phyloP scores from a whole-genome alignment of 352 stramenopile genomes.

The Aphanomyces euteiches region DNA sequence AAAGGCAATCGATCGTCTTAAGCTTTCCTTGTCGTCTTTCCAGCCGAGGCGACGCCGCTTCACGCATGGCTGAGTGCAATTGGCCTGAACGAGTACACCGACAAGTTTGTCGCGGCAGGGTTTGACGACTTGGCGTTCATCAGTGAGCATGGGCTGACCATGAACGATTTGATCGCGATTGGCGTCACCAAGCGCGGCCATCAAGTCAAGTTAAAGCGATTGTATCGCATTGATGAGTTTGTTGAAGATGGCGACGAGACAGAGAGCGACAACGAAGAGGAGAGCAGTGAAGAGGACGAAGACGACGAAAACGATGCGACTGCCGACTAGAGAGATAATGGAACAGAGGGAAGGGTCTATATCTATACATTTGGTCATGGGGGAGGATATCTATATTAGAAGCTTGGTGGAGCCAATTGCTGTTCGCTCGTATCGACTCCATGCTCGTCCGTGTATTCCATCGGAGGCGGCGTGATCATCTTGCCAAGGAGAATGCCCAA shows the following conservation, averaged over 20 bases:
- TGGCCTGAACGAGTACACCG: constrained; percentile 58
- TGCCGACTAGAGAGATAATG: not conserved
- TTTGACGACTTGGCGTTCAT: constrained; percentile 71
- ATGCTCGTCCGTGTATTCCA: constrained; percentile 45
- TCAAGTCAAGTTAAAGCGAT: constrained; percentile 55
- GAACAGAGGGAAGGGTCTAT: not conserved
- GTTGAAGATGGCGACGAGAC: constrained; percentile 35
- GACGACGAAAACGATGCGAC: constrained; percentile 32
- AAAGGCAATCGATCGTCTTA: no score
- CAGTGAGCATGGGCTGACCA: constrained; percentile 46
- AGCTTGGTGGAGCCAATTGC: constrained; percentile 72
- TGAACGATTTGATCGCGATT: constrained; percentile 55
- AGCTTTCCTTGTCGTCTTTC: constrained; percentile 31
- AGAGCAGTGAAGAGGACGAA: constrained; percentile 26
- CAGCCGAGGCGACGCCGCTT: constrained; percentile 36
- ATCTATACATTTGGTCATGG: constrained; percentile 25
- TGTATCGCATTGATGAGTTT: constrained; percentile 68
- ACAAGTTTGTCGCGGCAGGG: constrained; percentile 45
- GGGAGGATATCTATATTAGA: constrained; percentile 23
- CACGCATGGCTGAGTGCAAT: constrained; percentile 67
- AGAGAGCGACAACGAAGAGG: constrained; percentile 12
- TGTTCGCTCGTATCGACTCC: constrained; percentile 71
- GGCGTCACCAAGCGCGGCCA: constrained; percentile 69
- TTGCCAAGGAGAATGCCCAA: constrained; percentile 95
- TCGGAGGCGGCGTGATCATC: constrained; percentile 65